Base-by-base conservation (phyloP, 2,329 filamentous ascomycete species). In the Biscogniauxia marginata region DNA sequence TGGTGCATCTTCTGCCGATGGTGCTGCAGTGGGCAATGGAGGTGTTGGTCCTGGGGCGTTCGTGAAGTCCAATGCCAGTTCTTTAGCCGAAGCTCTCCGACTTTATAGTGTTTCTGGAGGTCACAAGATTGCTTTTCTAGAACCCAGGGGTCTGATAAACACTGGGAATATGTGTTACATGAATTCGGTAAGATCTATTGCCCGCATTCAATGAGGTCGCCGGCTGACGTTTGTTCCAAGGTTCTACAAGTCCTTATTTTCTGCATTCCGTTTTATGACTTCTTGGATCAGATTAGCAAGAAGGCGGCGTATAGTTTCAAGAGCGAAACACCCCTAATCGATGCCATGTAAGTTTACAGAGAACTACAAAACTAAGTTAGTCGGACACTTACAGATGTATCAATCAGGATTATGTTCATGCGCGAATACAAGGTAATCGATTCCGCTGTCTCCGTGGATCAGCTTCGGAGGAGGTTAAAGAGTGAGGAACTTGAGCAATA, bases 121-220 rank as follows among this genome's bases (percentile, higher is more conserved):
- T 39, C 77, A 83, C 25, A 90, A 88, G 66, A 78, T 93, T 63
- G 80, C 89, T 18, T 97, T 97, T 69, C 81, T 99, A 50, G 91
- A 98, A 75, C 95, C 95, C 50, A 85, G 93, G 63, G 95, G 95
- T 49, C 83, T 99, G 69, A 90, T 96, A 64, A 99, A 99, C 75
- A 96, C 93, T 44, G 95, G 95, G 50, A 98, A 99, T 71, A 96
- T 98, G 90, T 99, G 95, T 75, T 99, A 99, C 76, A 98, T 99
- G 95, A 99, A 98, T 79, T 97, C 95, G 61, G 93, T 96, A 81
- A 77, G 90, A 77, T n/a, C 16, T 24, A 21, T 18, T 21, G 30
- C 39, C 11, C 6, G 18, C 20, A 21, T 22, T 18, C 9, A 7
- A 55, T n/a, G n/a, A 9, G n/a, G 19, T 19, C 8, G 4, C 9